phyloP scores from a whole-genome alignment of 2,329 filamentous ascomycete genomes.

The Venturia carpophila region DNA sequence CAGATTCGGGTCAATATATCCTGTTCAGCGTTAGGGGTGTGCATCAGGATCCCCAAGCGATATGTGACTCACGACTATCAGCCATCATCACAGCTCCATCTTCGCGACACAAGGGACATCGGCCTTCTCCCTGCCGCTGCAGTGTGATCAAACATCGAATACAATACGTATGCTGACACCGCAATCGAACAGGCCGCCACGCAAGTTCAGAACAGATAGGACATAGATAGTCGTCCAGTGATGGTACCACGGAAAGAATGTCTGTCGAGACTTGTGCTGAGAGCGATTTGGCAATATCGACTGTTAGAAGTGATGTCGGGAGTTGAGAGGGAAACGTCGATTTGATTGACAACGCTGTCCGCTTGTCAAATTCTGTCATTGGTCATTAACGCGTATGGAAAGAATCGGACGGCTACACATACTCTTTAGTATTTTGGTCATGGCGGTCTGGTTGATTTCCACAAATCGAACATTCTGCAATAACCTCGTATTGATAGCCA shows the following conservation, averaged over 20 bases:
- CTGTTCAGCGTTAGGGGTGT: constrained; percentile 31
- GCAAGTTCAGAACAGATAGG: constrained; percentile 71
- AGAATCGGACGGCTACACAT: constrained; percentile 25
- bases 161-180: constrained; percentile 72
- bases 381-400: constrained; percentile 4
- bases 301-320: constrained; percentile 51
- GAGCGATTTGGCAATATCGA: constrained; percentile 64
- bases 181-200: constrained; percentile 72
- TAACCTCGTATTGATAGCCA: constrained; percentile 65
- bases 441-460: constrained; percentile 70
- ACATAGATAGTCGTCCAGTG: constrained; percentile 76
- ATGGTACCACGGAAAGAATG: constrained; percentile 65
- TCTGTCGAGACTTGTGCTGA: constrained; percentile 67
- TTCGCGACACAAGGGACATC: constrained; percentile 69
- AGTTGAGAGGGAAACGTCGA: constrained; percentile 54
- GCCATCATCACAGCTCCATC: constrained; percentile 61
- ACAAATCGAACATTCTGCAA: constrained; percentile 76
- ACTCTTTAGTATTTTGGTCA: constrained; percentile 82
- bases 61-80: constrained; percentile 47
- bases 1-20: constrained; percentile 61
- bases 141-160: constrained; percentile 76
- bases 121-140: constrained; percentile 58
- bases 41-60: constrained; percentile 8
- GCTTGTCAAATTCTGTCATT: constrained; percentile 70
- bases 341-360: constrained; percentile 64